Evolutionary conservation across 441 rosid genomes (phyloP), one percentile per base, ranked within the genome.

Genomic region (Capsella rubella): DNA sequence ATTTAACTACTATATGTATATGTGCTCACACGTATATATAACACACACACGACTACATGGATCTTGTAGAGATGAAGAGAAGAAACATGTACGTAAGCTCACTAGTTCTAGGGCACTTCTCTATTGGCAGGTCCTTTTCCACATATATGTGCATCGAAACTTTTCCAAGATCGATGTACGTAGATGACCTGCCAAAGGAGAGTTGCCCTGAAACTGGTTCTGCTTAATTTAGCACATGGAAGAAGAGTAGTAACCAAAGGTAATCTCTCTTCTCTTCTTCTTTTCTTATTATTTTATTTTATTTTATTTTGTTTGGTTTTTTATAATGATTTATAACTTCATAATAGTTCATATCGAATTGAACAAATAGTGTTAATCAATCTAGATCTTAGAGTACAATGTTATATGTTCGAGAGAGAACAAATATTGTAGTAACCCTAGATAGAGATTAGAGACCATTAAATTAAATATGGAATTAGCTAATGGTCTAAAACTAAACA

Each of bases 121-220:
- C 86, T 81, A 45, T 82, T 85, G 97, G 93, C 91, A 87, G 83
- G 78, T 59, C 69, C 31, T 28, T 31, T 74, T 10, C 66, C 21
- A 64, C 21, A 73, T 14, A 18, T 18, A 31, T 12, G 16, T 55
- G 21, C 27, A 5, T 46, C 3, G 2, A 29, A 57, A 43, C 0
- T 35, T 62, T 42, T 5, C 0, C 0, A 8, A 16, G 35, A 40
- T 64, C 7, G 43, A 69, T 31, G 25, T 39, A 21, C 2, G 32
- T 14, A 39, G 5, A 46, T 68, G 77, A 63, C 69, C 80, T 37
- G 91, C 95, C 93, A 87, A 91, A 89, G 95, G 91, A 91, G 97
- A 87, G 97, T 91, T 91, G 93, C 91, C 93, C 93, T 84, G 63
- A 54, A 72, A 85, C 93, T 83, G 71, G 73, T 83, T 85, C 83